phyloP scores from a whole-genome alignment of 805 yeast species.

The Wickerhamiella dianesei region DNA sequence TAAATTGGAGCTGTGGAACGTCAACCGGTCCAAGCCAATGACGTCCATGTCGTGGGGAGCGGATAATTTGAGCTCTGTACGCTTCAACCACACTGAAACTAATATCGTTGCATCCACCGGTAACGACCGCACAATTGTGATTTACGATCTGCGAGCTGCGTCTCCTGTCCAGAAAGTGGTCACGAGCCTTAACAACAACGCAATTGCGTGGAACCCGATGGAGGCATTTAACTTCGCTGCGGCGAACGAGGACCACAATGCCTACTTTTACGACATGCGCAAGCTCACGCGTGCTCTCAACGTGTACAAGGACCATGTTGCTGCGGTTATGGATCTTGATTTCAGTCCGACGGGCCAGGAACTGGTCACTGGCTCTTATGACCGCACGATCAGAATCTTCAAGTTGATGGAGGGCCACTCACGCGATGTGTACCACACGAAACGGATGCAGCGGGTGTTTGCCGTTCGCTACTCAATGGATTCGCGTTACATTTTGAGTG shows the following conservation, averaged over 20 bases:
- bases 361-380: constrained; percentile 88
- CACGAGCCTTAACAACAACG: constrained; percentile 68
- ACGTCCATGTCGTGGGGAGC: constrained; percentile 91
- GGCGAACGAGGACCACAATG: constrained; percentile 89
- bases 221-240: constrained; percentile 89
- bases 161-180: constrained; percentile 86
- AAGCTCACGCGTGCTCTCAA: constrained; percentile 68
- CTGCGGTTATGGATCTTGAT: constrained; percentile 90
- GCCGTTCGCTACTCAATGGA: constrained; percentile 79
- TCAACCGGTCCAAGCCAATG: constrained; percentile 60
- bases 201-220: constrained; percentile 94
- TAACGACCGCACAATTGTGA: constrained; percentile 68
- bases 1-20: constrained; percentile 83
- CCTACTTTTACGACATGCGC: constrained; percentile 93
- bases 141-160: constrained; percentile 82
- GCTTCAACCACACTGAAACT: constrained; percentile 82
- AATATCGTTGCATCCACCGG: constrained; percentile 80
- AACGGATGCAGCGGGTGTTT: constrained; percentile 93
- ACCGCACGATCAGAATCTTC: constrained; percentile 76
- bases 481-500: constrained; percentile 70
- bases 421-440: constrained; percentile 89
- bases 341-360: constrained; percentile 96
- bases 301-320: constrained; percentile 87
- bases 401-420: constrained; percentile 75
- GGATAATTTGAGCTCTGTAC: constrained; percentile 70